Evolutionary conservation across 352 stramenopile species (phyloP).

Genomic region (Phytopythium oedochilum): DNA sequence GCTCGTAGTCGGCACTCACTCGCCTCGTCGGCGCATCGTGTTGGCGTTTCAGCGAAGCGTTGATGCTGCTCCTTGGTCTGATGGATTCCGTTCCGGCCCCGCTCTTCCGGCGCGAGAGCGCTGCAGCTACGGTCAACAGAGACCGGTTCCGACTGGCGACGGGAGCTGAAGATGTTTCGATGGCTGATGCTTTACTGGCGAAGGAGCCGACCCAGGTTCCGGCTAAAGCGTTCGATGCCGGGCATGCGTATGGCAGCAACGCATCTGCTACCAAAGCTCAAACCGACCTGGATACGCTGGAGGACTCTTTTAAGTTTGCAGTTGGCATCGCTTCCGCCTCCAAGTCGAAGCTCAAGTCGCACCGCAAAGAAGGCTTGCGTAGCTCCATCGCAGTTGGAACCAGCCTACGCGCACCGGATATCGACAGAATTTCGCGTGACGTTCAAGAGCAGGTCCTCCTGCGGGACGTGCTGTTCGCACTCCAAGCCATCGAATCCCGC

Average conservation of each 20-base stretch:
- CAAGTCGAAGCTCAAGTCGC: slow-evolving; percentile 24
- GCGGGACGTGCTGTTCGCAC: slow-evolving; percentile 87
- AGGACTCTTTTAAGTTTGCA: slow-evolving; percentile 78
- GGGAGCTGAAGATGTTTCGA: background rate
- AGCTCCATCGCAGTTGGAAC: slow-evolving; percentile 4
- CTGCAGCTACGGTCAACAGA: slow-evolving; percentile 8
- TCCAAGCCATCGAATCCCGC: slow-evolving; percentile 92
- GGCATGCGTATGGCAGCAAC: background rate
- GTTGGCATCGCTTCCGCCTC: slow-evolving; percentile 51
- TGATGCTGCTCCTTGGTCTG: slow-evolving; percentile 59
- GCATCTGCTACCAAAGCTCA: slow-evolving; percentile 6
- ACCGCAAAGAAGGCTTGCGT: slow-evolving; percentile 1
- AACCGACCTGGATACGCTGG: slow-evolving; percentile 49
- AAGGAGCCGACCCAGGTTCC: background rate
- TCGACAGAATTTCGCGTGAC: slow-evolving; percentile 13
- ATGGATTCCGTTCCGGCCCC: slow-evolving; percentile 44
- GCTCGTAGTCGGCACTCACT: too few relatives aligned
- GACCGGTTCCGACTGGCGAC: background rate
- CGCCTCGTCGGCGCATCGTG: too few relatives aligned
- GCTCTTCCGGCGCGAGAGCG: slow-evolving; percentile 4
- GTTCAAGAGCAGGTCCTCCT: slow-evolving; percentile 88
- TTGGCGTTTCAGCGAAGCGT: slow-evolving; percentile 33
- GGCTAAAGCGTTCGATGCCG: background rate
- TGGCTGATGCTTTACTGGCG: background rate
- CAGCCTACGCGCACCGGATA: background rate